Percentiles rank a stretch among this genome's conserved stretches.
phyloP scores from a whole-genome alignment of 2,329 filamentous ascomycete genomes.

The Aspergillus sp. region DNA sequence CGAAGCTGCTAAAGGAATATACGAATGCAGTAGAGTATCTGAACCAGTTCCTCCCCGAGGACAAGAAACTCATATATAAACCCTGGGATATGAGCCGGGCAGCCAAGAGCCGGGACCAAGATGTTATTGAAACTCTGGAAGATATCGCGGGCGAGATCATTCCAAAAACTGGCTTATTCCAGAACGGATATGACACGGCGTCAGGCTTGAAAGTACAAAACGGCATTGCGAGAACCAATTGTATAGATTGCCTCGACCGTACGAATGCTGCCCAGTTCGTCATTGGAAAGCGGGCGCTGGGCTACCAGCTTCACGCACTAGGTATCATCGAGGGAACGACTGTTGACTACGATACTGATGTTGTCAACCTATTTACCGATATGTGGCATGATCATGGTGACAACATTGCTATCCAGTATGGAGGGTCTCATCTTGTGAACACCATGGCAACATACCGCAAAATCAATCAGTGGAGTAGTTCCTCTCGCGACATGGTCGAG shows the following conservation, averaged over 20 bases:
- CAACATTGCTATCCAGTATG: conserved; percentile 96
- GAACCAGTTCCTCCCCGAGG: conserved; percentile 84
- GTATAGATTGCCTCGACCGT: conserved; percentile 94
- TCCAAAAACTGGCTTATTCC: conserved; percentile 86
- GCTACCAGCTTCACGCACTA: conserved; percentile 86
- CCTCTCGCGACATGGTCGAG: conserved; percentile 97
- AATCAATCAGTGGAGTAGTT: conserved; percentile 98
- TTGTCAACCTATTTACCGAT: conserved; percentile 91
- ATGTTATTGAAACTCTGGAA: conserved; percentile 92
- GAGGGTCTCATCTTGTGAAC: conserved; percentile 94
- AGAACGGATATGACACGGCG: conserved; percentile 75
- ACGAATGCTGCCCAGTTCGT: conserved; percentile 98
- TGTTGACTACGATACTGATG: conserved; percentile 92
- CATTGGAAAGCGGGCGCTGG: conserved; percentile 90
- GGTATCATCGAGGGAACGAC: conserved; percentile 78
- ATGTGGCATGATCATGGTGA: conserved; percentile 99
- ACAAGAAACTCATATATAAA: conserved; percentile 86
- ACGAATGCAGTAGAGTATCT: conserved; percentile 85
- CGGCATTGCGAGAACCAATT: conserved; percentile 91
- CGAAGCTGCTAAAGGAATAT: conserved; percentile 84
- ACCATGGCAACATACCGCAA: conserved; percentile 99
- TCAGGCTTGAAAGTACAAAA: conserved; percentile 75
- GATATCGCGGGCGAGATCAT: conserved; percentile 85
- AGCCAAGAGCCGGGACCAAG: conserved; percentile 85
- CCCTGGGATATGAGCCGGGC: conserved; percentile 98